A percentile compares a stretch with the other conserved stretches of the same genome.
Conservation (phyloP, 169 alveolate species). For the Cryptosporidium sp. region DNA sequence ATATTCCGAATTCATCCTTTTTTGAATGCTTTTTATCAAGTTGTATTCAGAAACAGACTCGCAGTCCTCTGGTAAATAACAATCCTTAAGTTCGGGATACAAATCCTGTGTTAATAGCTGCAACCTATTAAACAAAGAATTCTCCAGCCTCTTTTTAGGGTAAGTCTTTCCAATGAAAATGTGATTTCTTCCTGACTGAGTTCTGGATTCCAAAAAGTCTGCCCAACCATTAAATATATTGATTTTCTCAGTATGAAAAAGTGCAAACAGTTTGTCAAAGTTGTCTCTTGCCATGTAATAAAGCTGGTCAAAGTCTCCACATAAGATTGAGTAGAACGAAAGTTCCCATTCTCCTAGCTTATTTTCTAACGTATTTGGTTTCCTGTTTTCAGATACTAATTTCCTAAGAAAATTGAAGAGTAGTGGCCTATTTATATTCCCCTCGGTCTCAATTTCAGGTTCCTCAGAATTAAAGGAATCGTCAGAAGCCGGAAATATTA, state of each 20-base stretch:
- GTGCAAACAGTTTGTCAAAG: slow-evolving; percentile 64
- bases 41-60: slow-evolving; percentile 24
- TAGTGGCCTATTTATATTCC: slow-evolving; percentile 34
- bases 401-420: slow-evolving; percentile 19
- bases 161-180: slow-evolving; percentile 35
- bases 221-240: slow-evolving; percentile 60
- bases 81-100: not conserved
- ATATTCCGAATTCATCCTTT: not conserved
- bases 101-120: slow-evolving; percentile 22
- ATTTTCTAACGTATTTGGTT: not conserved
- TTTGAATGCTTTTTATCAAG: slow-evolving; percentile 3
- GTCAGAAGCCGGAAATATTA: slow-evolving; percentile 36
- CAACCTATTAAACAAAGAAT: slow-evolving; percentile 19
- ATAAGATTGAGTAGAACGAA: slow-evolving; percentile 21
- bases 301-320: slow-evolving; percentile 59
- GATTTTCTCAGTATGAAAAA: slow-evolving; percentile 44
- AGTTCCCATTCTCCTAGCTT: slow-evolving; percentile 53
- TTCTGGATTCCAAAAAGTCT: slow-evolving; percentile 47
- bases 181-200: slow-evolving; percentile 35
- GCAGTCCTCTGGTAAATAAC: slow-evolving; percentile 20
- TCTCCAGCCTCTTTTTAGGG: not conserved
- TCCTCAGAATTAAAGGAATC: not conserved
- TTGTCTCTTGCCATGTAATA: slow-evolving; percentile 2
- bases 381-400: slow-evolving; percentile 4
- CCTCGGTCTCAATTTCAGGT: slow-evolving; percentile 9